Evolutionary conservation across 306 rosid genomes (phyloP), one percentile per base, ranked within the genome.

Genomic region (Acacia crassicarpa): DNA sequence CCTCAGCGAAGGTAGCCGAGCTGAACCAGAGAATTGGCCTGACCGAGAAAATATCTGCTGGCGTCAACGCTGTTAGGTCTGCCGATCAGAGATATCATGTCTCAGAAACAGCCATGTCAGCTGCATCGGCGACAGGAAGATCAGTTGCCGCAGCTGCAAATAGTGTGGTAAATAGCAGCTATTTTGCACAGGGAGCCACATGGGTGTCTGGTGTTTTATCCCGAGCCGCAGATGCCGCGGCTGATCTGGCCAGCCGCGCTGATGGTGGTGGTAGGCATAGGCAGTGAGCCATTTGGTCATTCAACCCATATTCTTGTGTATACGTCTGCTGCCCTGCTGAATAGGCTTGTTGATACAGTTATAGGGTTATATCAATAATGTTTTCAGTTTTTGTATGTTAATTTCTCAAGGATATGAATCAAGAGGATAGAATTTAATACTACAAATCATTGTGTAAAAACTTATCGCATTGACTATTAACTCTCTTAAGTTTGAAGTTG

Each of bases 101-200:
- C 45, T 86, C 90, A 2, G 94, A 83, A 84, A 86, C 80, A 74
- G 89, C 98, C 85, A 92, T 25, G 80, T 89, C 83, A 2, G 97
- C 99, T 0, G 88, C 91, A 75, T 85, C 91, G 5, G 93, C 90
- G 40, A 89, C 98, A 0, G 97, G 98, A 85, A 89, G 86, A 84
- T 89, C 94, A n/a, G 95, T 94, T 6, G 81, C 94, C 8, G 86
- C 90, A 1, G 98, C 97, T 40, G 95, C 97, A 20, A 87, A 58
- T 74, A 49, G 86, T 6, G 83, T 89, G 73, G 92, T 83, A 19
- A 93, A 84, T 66, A 95, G 92, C 77, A 86, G 92, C 92, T 95
- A 93, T 89, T 92, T 95, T 78, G 87, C 97, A 0, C 86, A 80
- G 87, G 98, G 97, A 76, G 97, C 98, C 82, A 84, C 92, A 84